Base-by-base conservation (phyloP, 176 grass and related monocot species). In the Avena eriantha region DNA sequence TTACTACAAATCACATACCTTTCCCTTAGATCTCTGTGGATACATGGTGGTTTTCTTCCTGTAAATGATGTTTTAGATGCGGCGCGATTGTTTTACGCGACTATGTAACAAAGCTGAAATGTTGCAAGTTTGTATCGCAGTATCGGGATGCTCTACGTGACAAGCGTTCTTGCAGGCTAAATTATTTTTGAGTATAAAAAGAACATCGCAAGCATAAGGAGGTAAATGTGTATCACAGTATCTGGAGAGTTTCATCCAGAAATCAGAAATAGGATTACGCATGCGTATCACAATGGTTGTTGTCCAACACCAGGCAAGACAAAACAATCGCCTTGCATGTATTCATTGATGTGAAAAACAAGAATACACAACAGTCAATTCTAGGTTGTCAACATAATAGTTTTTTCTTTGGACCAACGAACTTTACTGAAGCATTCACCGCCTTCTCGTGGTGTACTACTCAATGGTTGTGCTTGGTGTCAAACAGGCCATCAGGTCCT, bases 401-500 rank as follows among this genome's bases (percentile, higher is more conserved):
- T 85, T 88, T 84, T 66, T 92, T 92, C 78, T 80, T 90, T 69
- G 59, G 76, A 90, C 61, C 54, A 84, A 68, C 81, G 4, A 11
- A 86, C 17, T 69, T 67, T 74, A 59, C 73, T 78, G 55, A 60
- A 88, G 41, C 86, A 78, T 55, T 49, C 59, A 87, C 56, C 19
- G 0, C 19, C 54, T 74, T 21, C 78, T 51, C 43, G 88, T 47
- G 34, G 66, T 68, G 64, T 54, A 73, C 35, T 78, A 83, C 80
- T 96, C 82, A 82, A 26, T 85, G 87, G 77, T 76, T 48, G 24
- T 93, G 82, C 84, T 96, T 96, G 2, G 0, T 77, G 92, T 96
- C 94, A 88, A 96, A 96, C 31, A 96, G 76, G 23, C 94, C 92
- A 82, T 94, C 47, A 8, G 91, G 91, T 57, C 94, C 94, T 95